A percentile compares a stretch with the other conserved stretches of the same genome.
These are phyloP conservation scores for Acacia confusa DNA, from an alignment of 306 rosid species.

Conservation along the genomic window DNA sequence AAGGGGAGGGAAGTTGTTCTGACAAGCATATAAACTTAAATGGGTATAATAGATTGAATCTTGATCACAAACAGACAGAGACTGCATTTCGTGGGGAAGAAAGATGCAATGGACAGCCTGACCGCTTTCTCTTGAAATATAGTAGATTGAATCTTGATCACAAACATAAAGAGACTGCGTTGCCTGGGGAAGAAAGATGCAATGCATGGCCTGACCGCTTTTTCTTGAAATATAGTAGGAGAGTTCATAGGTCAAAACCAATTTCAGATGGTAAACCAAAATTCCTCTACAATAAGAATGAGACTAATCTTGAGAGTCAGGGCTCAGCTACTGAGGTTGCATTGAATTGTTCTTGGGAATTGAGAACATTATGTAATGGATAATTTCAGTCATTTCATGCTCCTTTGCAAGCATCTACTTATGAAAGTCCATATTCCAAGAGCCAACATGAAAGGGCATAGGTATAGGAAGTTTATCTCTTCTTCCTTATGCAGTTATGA, in stretches of 20 bases:
- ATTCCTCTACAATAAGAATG: background rate
- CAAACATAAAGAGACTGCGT: constrained; percentile 35
- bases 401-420: constrained; percentile 30
- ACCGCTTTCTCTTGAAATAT: constrained; percentile 47
- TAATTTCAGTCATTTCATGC: constrained; percentile 28
- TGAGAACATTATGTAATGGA: constrained; percentile 18
- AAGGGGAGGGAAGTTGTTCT: constrained; percentile 58
- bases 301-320: constrained; percentile 23
- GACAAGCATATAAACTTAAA: constrained; percentile 30
- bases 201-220: constrained; percentile 39
- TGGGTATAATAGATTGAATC: constrained; percentile 39
- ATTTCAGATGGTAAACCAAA: constrained; percentile 10
- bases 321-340: constrained; percentile 17
- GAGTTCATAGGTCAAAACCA: constrained; percentile 30
- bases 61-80: constrained; percentile 42
- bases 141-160: constrained; percentile 41
- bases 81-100: constrained; percentile 28
- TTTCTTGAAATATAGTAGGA: constrained; percentile 56
- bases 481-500: background rate
- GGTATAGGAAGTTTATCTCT: constrained; percentile 24
- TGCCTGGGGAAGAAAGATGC: constrained; percentile 32
- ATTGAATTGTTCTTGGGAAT: constrained; percentile 26
- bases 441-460: constrained; percentile 20
- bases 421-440: constrained; percentile 27
- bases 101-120: constrained; percentile 32